Percentiles rank a stretch among this genome's conserved stretches.
These are phyloP conservation scores for Pseudonectria foliicola DNA, from an alignment of 2,329 filamentous ascomycete species.

Conservation along the genomic window DNA sequence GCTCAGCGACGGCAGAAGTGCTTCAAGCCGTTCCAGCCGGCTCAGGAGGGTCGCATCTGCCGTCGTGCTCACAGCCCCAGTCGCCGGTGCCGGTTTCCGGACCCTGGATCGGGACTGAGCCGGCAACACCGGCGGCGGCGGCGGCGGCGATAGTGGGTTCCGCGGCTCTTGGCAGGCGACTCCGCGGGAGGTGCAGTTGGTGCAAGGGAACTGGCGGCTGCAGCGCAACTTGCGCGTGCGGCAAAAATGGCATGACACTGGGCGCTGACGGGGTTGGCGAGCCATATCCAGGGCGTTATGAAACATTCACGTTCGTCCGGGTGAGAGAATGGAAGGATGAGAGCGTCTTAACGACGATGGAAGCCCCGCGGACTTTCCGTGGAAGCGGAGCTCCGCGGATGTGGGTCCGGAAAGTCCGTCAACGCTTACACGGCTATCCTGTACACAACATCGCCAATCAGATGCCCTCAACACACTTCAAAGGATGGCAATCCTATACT, in stretches of 20 bases:
- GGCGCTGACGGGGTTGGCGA: constrained; percentile 27
- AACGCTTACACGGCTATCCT: too few species aligned
- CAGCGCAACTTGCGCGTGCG: constrained; percentile 29
- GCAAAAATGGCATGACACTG: constrained; percentile 29
- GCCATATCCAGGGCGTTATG: constrained; percentile 16
- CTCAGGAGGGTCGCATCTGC: constrained; percentile 14
- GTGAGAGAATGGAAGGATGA: constrained; percentile 4
- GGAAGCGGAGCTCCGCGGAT: constrained; percentile 14
- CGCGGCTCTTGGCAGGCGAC: constrained; percentile 22
- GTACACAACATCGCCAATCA: too few species aligned
- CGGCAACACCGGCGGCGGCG: constrained; percentile 8
- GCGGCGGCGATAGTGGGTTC: constrained; percentile 15
- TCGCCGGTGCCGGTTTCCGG: constrained; percentile 2
- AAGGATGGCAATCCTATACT: too few species aligned
- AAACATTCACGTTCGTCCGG: neutral
- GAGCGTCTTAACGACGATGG: constrained; percentile 1
- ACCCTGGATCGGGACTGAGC: neutral
- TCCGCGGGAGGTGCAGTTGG: constrained; percentile 30
- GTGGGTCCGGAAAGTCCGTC: neutral
- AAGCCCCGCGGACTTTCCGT: constrained; percentile 16
- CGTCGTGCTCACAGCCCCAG: constrained; percentile 1
- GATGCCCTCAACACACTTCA: too few species aligned
- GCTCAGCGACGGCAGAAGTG: constrained; percentile 15
- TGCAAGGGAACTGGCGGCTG: constrained; percentile 30
- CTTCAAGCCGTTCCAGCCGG: constrained; percentile 21